These are phyloP conservation scores for Xerocomellus amylosporus DNA, from an alignment of 768 basidiomycete species.

Conservation along the genomic window DNA sequence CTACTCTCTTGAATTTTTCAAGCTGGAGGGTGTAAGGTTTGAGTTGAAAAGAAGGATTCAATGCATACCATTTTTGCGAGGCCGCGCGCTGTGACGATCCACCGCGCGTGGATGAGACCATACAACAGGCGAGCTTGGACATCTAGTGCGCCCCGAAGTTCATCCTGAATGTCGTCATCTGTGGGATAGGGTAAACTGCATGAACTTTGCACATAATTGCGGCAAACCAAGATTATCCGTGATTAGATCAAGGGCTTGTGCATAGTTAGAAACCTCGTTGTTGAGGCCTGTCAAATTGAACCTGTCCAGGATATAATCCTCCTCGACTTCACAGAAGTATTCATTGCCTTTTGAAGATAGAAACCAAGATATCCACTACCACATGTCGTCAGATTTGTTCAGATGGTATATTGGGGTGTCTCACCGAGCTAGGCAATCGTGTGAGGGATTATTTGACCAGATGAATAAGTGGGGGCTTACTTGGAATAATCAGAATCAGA, in stretches of 20 bases:
- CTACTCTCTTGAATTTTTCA: slow-evolving; percentile 97
- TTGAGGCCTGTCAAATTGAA: slow-evolving; percentile 98
- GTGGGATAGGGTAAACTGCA: not conserved
- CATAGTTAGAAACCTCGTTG: slow-evolving; percentile 92
- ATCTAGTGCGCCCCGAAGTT: slow-evolving; percentile 87
- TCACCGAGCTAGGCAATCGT: slow-evolving; percentile 26
- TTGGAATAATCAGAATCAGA: slow-evolving; percentile 97
- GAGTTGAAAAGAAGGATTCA: not conserved
- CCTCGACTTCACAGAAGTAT: slow-evolving; percentile 99
- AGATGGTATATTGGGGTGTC: slow-evolving; percentile 16
- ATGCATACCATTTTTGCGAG: slow-evolving; percentile 88
- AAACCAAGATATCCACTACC: slow-evolving; percentile 97
- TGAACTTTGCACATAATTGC: not conserved
- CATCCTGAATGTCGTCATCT: slow-evolving; percentile 96
- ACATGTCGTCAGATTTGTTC: slow-evolving; percentile 14
- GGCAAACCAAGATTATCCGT: slow-evolving; percentile 88
- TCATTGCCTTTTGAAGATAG: slow-evolving; percentile 97
- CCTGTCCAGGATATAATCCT: slow-evolving; percentile 96
- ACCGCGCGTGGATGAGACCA: slow-evolving; percentile 94
- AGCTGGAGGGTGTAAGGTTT: slow-evolving; percentile 46
- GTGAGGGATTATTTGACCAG: slow-evolving; percentile 12
- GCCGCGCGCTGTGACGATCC: slow-evolving; percentile 93
- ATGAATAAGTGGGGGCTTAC: slow-evolving; percentile 42
- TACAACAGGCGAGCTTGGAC: slow-evolving; percentile 92
- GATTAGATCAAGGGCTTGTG: slow-evolving; percentile 91